Percentiles rank a stretch among this genome's conserved stretches.
These are phyloP conservation scores for Ogataea saltuana DNA, from an alignment of 805 yeast genomes.

Conservation along the genomic window DNA sequence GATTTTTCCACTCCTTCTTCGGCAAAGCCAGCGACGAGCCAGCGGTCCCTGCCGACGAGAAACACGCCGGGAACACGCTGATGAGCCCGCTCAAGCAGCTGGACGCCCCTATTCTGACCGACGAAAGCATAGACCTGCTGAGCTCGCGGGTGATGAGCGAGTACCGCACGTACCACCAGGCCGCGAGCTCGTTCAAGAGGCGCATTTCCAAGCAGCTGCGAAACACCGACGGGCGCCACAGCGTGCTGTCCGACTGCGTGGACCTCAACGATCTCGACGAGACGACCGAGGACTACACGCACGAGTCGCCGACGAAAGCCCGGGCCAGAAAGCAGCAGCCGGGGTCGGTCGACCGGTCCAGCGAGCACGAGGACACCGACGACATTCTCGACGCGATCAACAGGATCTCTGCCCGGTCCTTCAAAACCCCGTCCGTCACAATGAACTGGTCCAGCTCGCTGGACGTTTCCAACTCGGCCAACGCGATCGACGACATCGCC, in stretches of 20 bases:
- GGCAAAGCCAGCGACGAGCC: not conserved
- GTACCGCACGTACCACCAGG: slow-evolving; percentile 43
- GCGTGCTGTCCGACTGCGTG: slow-evolving; percentile 25
- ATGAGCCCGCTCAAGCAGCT: not conserved
- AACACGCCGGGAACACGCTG: not conserved
- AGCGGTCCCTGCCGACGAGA: not conserved
- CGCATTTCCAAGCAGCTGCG: slow-evolving; percentile 29
- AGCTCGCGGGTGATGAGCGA: slow-evolving; percentile 75
- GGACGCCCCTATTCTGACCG: slow-evolving; percentile 7
- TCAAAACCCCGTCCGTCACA: slow-evolving; percentile 37
- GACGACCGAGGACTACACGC: slow-evolving; percentile 15
- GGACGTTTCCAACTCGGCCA: slow-evolving; percentile 25
- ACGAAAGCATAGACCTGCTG: slow-evolving; percentile 55
- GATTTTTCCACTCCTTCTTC: slow-evolving; percentile 13
- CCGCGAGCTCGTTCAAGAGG: slow-evolving; percentile 19
- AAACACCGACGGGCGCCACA: slow-evolving; percentile 20
- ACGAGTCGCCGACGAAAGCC: slow-evolving; percentile 20
- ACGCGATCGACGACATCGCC: slow-evolving; percentile 19
- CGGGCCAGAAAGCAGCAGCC: not conserved
- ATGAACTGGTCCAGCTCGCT: slow-evolving; percentile 40
- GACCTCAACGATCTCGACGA: slow-evolving; percentile 20
- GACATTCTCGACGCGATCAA: slow-evolving; percentile 21
- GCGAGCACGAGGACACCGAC: slow-evolving; percentile 16
- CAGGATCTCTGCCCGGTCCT: slow-evolving; percentile 29
- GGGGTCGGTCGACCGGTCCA: too few species aligned